Conservation (phyloP, 352 stramenopile species). For the Aphanomyces invadans region DNA sequence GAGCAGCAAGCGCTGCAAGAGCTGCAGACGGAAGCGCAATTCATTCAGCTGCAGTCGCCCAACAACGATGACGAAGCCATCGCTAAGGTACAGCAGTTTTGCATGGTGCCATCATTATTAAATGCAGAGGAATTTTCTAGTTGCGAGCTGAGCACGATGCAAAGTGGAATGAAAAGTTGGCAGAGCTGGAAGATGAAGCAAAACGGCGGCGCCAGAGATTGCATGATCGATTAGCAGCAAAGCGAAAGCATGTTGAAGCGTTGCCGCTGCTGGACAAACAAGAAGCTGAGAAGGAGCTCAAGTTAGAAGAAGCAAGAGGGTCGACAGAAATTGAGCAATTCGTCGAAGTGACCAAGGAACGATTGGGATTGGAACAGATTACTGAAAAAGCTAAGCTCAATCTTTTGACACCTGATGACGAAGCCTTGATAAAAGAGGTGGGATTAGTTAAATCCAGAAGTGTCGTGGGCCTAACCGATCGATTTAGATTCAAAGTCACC, state of each 20-base stretch:
- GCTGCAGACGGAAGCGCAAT: background rate
- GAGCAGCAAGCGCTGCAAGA: background rate
- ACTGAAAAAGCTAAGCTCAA: conserved; percentile 26
- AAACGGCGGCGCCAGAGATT: background rate
- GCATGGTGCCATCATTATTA: background rate
- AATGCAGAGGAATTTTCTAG: background rate
- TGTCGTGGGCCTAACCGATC: too few species aligned
- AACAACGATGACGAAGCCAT: conserved; percentile 15
- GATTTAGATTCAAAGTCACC: conserved; percentile 29
- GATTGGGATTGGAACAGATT: background rate
- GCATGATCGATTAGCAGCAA: background rate
- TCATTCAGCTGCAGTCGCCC: background rate
- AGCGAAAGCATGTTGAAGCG: conserved; percentile 26
- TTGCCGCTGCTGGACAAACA: conserved; percentile 35
- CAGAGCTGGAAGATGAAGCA: conserved; percentile 13
- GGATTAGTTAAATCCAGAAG: conserved; percentile 26
- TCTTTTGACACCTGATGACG: conserved; percentile 26
- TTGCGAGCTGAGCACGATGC: conserved; percentile 15
- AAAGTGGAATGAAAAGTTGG: background rate
- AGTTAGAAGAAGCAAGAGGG: conserved; percentile 25
- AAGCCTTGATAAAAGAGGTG: conserved; percentile 28
- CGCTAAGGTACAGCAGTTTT: background rate
- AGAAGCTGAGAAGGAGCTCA: conserved; percentile 36
- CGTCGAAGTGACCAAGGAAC: background rate
- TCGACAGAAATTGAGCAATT: conserved; percentile 8